Base-by-base conservation (phyloP, 495 filamentous ascomycete genomes). In the Neurospora tetraspora region DNA sequence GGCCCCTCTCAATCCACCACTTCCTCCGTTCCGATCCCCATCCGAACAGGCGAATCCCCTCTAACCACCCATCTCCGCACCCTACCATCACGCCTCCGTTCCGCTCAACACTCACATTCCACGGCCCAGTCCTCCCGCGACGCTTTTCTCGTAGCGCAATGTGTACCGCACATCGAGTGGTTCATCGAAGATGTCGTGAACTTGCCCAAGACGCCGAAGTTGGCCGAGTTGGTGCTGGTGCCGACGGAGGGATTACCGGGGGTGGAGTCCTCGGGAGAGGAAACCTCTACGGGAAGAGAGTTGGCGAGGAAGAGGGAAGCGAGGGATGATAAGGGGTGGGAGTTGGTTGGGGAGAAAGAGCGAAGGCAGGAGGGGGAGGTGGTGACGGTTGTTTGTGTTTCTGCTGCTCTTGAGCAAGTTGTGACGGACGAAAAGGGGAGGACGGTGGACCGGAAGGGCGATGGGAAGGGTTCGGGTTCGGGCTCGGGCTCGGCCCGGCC, bases 211-310 rank as follows among this genome's bases (percentile, higher is more conserved):
- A 68, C 74, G 6, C 75, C 78, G 5, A 20, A 71, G 6, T 39
- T 80, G 5, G 82, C 80, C 2, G 81, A 83, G 69, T 74, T 85
- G 39, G 82, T 77, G 20, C 72, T 86, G 34, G 81, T 86, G 3
- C 84, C 84, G 1, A 79, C 68, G 0, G 69, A 71, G 5, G 81
- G 78, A 1, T 77, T 85, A 0, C 78, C 83, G 0, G 53, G 69
- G 3, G 76, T 74, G 42, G 79, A 80, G n/a, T 23, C 20, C 0
- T 6, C 45, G n/a, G 68, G 61, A 43, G 0, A 74, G 84, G 31
- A 81, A 75, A 53, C 80, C 77, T 31, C 53, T 34, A 0, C 77
- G 78, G 10, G 77, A 74, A 36, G 82, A 85, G 42, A 78, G 81
- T 68, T 75, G 77, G 34, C 72, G 71, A 34, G 27, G 3, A 61